These are phyloP conservation scores for Boletales sp. DNA, from an alignment of 768 basidiomycete genomes.

Conservation along the genomic window DNA sequence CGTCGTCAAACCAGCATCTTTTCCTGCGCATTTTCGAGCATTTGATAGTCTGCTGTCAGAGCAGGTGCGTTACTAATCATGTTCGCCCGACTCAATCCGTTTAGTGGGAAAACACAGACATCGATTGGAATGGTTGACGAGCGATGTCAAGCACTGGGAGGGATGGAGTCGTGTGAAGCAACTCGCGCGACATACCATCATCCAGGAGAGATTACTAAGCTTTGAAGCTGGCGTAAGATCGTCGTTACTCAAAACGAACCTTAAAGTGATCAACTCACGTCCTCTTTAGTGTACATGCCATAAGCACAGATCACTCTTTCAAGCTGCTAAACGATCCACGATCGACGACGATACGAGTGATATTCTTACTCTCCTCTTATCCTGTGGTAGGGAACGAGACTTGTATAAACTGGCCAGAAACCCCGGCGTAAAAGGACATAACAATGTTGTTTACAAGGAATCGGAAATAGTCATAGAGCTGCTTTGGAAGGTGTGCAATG, in stretches of 20 bases:
- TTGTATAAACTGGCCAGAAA: slow-evolving; percentile 10
- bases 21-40: slow-evolving; percentile 24
- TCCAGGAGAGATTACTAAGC: slow-evolving; percentile 7
- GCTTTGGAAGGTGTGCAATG: slow-evolving; percentile 17
- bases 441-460: neutral
- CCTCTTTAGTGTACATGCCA: slow-evolving; percentile 11
- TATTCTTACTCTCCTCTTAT: slow-evolving; percentile 17
- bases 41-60: slow-evolving; percentile 12
- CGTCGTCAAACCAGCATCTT: slow-evolving; percentile 17
- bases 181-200: slow-evolving; percentile 13
- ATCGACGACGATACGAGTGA: slow-evolving; percentile 13
- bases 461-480: slow-evolving; percentile 20
- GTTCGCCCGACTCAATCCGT: neutral
- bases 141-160: slow-evolving; percentile 9
- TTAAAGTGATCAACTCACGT: neutral
- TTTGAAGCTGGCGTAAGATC: slow-evolving; percentile 10
- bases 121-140: slow-evolving; percentile 3
- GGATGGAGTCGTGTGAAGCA: slow-evolving; percentile 13
- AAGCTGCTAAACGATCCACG: neutral
- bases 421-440: neutral
- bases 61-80: neutral
- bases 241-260: neutral
- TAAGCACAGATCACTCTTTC: slow-evolving; percentile 7
- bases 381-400: slow-evolving; percentile 13
- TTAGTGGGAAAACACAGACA: slow-evolving; percentile 2